These are phyloP conservation scores for Colletotrichum agaves DNA, from an alignment of 2,329 filamentous ascomycete genomes.

Conservation along the genomic window DNA sequence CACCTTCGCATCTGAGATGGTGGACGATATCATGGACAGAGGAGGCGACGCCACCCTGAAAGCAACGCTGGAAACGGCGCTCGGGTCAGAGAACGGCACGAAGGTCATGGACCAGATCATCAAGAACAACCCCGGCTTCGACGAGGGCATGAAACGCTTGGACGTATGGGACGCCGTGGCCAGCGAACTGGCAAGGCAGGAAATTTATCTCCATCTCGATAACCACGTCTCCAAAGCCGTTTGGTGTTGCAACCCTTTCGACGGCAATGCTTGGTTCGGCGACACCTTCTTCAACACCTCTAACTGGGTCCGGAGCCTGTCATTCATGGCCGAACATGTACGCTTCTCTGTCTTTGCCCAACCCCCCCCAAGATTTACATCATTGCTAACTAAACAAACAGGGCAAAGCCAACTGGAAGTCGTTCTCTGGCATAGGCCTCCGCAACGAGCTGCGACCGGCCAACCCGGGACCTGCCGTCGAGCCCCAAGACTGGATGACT, in stretches of 20 bases:
- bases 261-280: constrained; percentile 63
- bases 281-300: constrained; percentile 62
- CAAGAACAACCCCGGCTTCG: constrained; percentile 60
- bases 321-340: constrained; percentile 62
- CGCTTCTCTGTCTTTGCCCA: constrained; percentile 36
- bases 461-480: neutral
- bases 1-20: constrained; percentile 67
- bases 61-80: constrained; percentile 49
- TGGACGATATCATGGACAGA: constrained; percentile 58
- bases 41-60: constrained; percentile 51
- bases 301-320: constrained; percentile 63
- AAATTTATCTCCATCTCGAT: constrained; percentile 60
- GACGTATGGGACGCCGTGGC: constrained; percentile 65
- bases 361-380: neutral
- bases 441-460: constrained; percentile 56
- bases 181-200: constrained; percentile 57
- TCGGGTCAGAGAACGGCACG: constrained; percentile 59
- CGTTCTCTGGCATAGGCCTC: constrained; percentile 53
- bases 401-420: constrained; percentile 50
- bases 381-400: constrained; percentile 29
- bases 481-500: constrained; percentile 56
- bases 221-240: constrained; percentile 60
- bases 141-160: constrained; percentile 57
- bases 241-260: constrained; percentile 58
- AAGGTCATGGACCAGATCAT: constrained; percentile 57